Evolutionary conservation across 805 yeast species (phyloP), one percentile per base, ranked within the genome.

Genomic region (Candida berthetii): DNA sequence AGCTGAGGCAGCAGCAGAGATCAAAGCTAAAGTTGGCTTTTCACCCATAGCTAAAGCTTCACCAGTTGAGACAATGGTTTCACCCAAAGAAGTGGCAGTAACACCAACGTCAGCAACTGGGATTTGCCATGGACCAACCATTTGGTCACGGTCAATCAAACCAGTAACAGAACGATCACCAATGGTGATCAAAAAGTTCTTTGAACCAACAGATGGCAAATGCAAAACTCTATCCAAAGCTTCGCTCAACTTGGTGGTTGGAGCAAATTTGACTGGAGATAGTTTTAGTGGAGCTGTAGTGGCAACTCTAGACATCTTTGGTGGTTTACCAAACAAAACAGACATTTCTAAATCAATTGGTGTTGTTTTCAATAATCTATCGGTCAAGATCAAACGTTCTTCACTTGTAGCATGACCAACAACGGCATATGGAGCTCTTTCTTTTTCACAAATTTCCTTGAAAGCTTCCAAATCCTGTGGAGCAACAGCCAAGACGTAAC

Each of bases 51-150:
- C 90, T 67, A 93, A 68, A 8, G 98, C 96, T 69, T 93, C 99
- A 71, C 99, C 99, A n/a, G 95, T 82, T 3, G 66, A 50, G 47
- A 82, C 63, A 39, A 84, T 61, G 6, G 73, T 70, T 40, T 80
- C 84, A 58, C 96, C 96, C 39, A 88, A 72, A 2, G 96, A 85
- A 0, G 97, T 82, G 45, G 85, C 84, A 19, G 98, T 90, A 41
- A 93, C 96, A 67, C 96, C 98, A 42, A 90, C 97, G 60, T 93
- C 98, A 15, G 98, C 93, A 27, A 93, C 98, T 38, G 99, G 99
- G 9, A 85, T 93, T 72, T 93, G 99, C 98, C 98, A 93, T 59
- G 98, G 98, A 32, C 99, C 99, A 45, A 93, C 98, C 82, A 90
- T 82, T 69, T 93, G 99, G 63, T 93, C 99, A 61, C 99, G 82